Conservation (phyloP, 2,329 filamentous ascomycete genomes). For the Hymenoscyphus repandus region DNA sequence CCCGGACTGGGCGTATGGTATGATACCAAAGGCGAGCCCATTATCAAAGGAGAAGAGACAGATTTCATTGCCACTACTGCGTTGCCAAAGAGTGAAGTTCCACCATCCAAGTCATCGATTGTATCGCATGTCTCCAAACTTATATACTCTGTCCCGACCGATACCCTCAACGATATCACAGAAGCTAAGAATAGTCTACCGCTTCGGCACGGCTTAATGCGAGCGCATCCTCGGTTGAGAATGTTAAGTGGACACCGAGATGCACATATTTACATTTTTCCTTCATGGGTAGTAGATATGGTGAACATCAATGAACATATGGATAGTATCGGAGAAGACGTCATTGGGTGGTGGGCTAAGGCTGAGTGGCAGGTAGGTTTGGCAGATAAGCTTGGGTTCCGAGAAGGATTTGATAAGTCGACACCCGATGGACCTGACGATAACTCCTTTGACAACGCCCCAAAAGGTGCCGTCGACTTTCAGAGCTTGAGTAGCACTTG, state of each 20-base stretch:
- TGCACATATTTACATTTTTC: slow-evolving; percentile 92
- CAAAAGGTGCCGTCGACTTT: slow-evolving; percentile 27
- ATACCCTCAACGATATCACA: slow-evolving; percentile 78
- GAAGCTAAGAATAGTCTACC: slow-evolving; percentile 70
- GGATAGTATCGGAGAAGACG: slow-evolving; percentile 84
- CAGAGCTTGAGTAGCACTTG: slow-evolving; percentile 28
- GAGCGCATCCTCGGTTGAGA: slow-evolving; percentile 68
- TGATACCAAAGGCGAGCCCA: slow-evolving; percentile 70
- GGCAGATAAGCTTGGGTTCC: slow-evolving; percentile 69
- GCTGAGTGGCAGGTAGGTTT: slow-evolving; percentile 83
- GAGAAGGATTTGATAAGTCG: slow-evolving; percentile 54
- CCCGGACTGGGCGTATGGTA: slow-evolving; percentile 90
- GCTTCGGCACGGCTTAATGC: slow-evolving; percentile 70
- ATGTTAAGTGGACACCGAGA: slow-evolving; percentile 83
- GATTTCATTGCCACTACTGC: slow-evolving; percentile 83
- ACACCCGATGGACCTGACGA: slow-evolving; percentile 35
- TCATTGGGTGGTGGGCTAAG: slow-evolving; percentile 94
- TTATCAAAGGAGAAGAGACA: slow-evolving; percentile 84
- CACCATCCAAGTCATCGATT: slow-evolving; percentile 58
- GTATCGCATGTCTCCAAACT: slow-evolving; percentile 67
- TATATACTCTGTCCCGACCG: slow-evolving; percentile 81
- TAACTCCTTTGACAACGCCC: slow-evolving; percentile 25
- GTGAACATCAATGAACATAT: slow-evolving; percentile 73
- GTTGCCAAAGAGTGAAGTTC: slow-evolving; percentile 51
- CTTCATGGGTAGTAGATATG: slow-evolving; percentile 84